Percentiles rank a stretch among this genome's conserved stretches.
phyloP scores from a whole-genome alignment of 2,329 filamentous ascomycete genomes.

The Phialophora tarda region DNA sequence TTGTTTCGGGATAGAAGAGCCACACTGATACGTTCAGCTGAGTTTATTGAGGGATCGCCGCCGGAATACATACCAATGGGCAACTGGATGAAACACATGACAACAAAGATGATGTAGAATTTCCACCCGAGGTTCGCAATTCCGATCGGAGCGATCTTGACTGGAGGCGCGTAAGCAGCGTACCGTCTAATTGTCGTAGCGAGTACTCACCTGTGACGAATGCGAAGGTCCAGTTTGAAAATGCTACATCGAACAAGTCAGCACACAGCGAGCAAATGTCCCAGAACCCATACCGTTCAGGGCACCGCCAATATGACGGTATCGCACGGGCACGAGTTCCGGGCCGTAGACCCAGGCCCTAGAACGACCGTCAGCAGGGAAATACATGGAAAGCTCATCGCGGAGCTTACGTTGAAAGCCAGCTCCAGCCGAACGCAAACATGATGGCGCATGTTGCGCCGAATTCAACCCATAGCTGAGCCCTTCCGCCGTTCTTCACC shows the following conservation, averaged over 20 bases:
- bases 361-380: constrained; percentile 47
- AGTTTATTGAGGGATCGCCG: not conserved
- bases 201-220: constrained; percentile 5
- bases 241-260: constrained; percentile 1
- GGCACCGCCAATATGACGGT: constrained; percentile 44
- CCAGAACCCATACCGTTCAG: constrained; percentile 32
- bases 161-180: not conserved
- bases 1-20: constrained; percentile 34
- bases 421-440: constrained; percentile 44
- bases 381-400: constrained; percentile 60
- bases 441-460: constrained; percentile 17
- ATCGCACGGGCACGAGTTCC: constrained; percentile 44
- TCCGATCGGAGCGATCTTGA: constrained; percentile 10
- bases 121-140: constrained; percentile 3
- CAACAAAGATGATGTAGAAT: constrained; percentile 10
- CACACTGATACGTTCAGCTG: constrained; percentile 1
- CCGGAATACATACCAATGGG: not conserved
- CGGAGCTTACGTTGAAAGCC: constrained; percentile 50
- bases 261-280: not conserved
- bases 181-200: too few relatives aligned
- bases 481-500: constrained; percentile 13
- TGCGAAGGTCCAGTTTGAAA: constrained; percentile 3
- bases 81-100: constrained; percentile 10
- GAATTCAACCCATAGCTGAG: constrained; percentile 25
- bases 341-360: constrained; percentile 38